Base-by-base conservation (phyloP, 2,329 filamentous ascomycete genomes). In the Ustulina deusta region DNA sequence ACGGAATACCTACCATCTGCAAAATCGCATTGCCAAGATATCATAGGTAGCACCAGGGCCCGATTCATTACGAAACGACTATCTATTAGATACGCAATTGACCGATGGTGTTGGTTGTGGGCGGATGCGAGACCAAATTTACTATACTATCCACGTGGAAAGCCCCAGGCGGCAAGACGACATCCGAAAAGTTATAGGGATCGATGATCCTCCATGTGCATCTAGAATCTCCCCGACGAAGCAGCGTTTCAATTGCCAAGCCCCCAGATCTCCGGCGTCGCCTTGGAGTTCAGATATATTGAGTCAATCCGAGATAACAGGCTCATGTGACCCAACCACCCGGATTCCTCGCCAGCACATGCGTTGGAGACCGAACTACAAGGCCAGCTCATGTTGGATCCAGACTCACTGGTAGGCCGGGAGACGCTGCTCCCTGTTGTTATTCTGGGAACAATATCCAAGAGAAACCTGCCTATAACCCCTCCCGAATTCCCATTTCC, bases 61-160 rank as follows among this genome's bases (percentile, higher is more conserved):
- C 40, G 32, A 34, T n/a, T 54, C 49, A 15, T 15, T 29, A 22
- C 42, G 22, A 42, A 36, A 27, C 17, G 20, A 27, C 27, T 27
- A 15, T 5, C 5, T 20, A 27, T 34, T 48, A 51, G 38, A 54
- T 60, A 44, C 20, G 36, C 46, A 54, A 60, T 65, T 54, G 48
- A 36, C 29, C 34, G 25, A 38, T 25, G 36, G 20, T 20, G 51
- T 40, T 56, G 13, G 20, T 27, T 29, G 6, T 46, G 20, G 15
- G 36, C 42, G n/a, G 11, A 27, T 34, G 44, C 32, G 34, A 44
- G n/a, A 32, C 52, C n/a, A 10, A 6, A 7, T 34, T 27, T 58
- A 29, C 54, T n/a, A n/a, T n/a, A n/a, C n/a, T n/a, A n/a, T n/a
- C n/a, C 7, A 22, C n/a, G 7, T 9, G 17, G 25, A 52, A 17